phyloP scores from a whole-genome alignment of 2,329 filamentous ascomycete genomes.

The Simplicillium aogashimaense region DNA sequence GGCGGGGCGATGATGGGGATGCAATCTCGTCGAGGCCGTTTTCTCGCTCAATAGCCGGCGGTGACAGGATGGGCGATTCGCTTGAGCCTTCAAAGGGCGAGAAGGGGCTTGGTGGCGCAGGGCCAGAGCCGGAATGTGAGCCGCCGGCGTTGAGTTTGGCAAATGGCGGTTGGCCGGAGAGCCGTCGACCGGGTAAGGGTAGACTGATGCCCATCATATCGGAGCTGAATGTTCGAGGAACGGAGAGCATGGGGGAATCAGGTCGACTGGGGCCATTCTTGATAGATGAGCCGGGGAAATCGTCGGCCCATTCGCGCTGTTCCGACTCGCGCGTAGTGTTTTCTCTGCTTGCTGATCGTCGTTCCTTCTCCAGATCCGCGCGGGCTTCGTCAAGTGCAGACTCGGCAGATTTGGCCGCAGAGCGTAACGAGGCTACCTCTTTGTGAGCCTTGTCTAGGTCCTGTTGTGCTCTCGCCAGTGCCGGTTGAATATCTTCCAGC shows the following conservation, averaged over 20 bases:
- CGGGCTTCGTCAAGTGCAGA: constrained; percentile 47
- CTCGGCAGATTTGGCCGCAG: constrained; percentile 56
- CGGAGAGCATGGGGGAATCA: constrained; percentile 42
- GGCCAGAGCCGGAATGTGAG: constrained; percentile 36
- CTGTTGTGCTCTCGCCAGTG: constrained; percentile 53
- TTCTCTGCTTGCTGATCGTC: constrained; percentile 17
- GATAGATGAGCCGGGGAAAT: constrained; percentile 26
- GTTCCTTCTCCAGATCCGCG: constrained; percentile 40
- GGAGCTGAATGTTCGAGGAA: constrained; percentile 42
- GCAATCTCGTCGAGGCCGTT: constrained; percentile 37
- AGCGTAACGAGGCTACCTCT: constrained; percentile 52
- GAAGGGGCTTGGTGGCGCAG: constrained; percentile 33
- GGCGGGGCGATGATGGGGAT: constrained; percentile 48
- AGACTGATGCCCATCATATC: constrained; percentile 37
- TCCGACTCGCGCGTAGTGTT: constrained; percentile 29
- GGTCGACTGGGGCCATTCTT: constrained; percentile 39
- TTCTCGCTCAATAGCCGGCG: constrained; percentile 33
- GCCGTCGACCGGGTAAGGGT: neutral
- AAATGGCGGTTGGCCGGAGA: too few species aligned
- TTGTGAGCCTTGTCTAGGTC: constrained; percentile 52
- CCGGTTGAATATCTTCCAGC: constrained; percentile 58
- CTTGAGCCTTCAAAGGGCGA: constrained; percentile 32
- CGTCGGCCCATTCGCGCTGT: constrained; percentile 41
- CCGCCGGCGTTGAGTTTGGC: constrained; percentile 19
- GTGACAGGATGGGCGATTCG: constrained; percentile 25